Percentiles rank a stretch among this genome's conserved stretches.
Evolutionary conservation across 208 protist species (phyloP).

Genomic region (Histomonas meleagridis): DNA sequence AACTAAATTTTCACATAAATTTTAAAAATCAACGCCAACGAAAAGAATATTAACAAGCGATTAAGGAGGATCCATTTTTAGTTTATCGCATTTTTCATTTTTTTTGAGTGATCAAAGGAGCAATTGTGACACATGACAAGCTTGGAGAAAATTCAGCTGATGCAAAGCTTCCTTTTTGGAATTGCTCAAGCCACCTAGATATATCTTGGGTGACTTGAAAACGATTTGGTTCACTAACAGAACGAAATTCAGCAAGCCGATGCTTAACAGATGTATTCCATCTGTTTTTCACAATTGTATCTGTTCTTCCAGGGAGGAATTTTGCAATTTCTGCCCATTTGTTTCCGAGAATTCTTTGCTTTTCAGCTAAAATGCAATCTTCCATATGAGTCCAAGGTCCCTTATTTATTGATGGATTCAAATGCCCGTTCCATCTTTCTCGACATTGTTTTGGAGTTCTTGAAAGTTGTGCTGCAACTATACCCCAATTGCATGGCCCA

Average conservation of each 20-base stretch:
- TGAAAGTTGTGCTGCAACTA: background rate
- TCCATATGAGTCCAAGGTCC: background rate
- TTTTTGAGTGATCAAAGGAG: too few species aligned
- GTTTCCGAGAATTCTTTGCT: background rate
- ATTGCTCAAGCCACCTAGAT: too few species aligned
- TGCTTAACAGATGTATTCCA: slow-evolving; percentile 23
- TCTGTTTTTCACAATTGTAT: slow-evolving; percentile 32
- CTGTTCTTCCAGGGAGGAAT: slow-evolving; percentile 14
- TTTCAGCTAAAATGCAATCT: background rate
- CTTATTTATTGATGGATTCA: background rate
- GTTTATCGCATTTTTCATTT: too few species aligned
- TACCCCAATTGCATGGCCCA: background rate
- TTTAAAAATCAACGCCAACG: too few species aligned
- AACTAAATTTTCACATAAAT: too few species aligned
- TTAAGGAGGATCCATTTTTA: too few species aligned
- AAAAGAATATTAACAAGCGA: too few species aligned
- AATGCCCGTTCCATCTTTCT: background rate
- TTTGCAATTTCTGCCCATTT: background rate
- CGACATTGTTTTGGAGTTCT: background rate
- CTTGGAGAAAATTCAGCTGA: too few species aligned
- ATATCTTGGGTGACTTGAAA: too few species aligned
- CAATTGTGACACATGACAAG: too few species aligned
- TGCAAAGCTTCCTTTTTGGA: too few species aligned
- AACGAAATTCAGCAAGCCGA: background rate
- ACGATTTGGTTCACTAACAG: too few species aligned